These are phyloP conservation scores for Penicillium sp. DNA, from an alignment of 2,329 filamentous ascomycete genomes.

Conservation along the genomic window DNA sequence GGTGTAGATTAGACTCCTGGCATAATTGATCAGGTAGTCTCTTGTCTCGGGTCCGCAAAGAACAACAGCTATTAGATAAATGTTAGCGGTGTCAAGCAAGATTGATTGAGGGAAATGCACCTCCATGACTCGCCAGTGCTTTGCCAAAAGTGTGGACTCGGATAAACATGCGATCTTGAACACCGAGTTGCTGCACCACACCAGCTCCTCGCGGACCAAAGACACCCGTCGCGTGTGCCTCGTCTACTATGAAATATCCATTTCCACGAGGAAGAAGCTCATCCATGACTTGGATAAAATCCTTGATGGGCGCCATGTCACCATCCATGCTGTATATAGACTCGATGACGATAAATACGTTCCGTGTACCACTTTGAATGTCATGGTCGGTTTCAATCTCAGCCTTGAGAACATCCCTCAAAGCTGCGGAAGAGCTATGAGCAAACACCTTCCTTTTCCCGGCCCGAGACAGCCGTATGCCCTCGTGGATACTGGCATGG, in stretches of 20 bases:
- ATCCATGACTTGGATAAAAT: conserved; percentile 57
- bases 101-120: conserved; percentile 45
- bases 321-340: conserved; percentile 81
- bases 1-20: conserved; percentile 69
- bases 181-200: conserved; percentile 46
- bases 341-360: conserved; percentile 65
- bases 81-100: neutral
- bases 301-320: conserved; percentile 59
- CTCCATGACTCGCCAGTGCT: conserved; percentile 58
- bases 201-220: conserved; percentile 49
- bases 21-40: conserved; percentile 68
- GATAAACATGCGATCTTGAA: conserved; percentile 49
- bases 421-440: conserved; percentile 44
- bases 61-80: conserved; percentile 48
- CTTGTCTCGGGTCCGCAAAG: conserved; percentile 57
- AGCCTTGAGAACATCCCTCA: conserved; percentile 35
- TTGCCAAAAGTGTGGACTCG: conserved; percentile 52
- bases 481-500: conserved; percentile 74
- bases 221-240: conserved; percentile 52
- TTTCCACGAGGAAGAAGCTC: conserved; percentile 53
- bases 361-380: conserved; percentile 40
- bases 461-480: conserved; percentile 62
- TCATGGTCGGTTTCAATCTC: conserved; percentile 29
- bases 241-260: conserved; percentile 52
- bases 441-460: conserved; percentile 41